Evolutionary conservation across 352 stramenopile species (phyloP).

Genomic region (Pythium biforme): DNA sequence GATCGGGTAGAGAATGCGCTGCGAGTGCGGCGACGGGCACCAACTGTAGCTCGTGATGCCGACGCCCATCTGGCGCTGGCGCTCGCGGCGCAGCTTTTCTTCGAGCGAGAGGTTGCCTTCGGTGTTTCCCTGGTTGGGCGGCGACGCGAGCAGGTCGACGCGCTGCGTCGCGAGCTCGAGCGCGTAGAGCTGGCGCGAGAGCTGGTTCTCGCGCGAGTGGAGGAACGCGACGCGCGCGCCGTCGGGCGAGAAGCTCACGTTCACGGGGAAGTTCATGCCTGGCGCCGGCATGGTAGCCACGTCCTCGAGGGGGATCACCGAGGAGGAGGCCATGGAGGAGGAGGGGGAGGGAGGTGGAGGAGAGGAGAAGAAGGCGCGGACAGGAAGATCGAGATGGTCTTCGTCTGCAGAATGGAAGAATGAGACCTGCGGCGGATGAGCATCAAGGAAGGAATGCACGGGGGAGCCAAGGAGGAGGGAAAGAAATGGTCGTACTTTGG

Average conservation of each 20-base stretch:
- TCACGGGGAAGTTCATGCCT: constrained; percentile 74
- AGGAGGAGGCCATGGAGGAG: constrained; percentile 11
- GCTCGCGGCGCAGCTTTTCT: constrained; percentile 90
- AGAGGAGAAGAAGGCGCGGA: background rate
- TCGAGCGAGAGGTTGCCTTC: constrained; percentile 86
- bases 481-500: constrained; percentile 16
- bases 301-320: constrained; percentile 79
- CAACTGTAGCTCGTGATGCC: constrained; percentile 92
- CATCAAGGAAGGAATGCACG: background rate
- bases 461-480: background rate
- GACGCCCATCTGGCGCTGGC: constrained; percentile 88
- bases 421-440: constrained; percentile 8
- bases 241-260: constrained; percentile 85
- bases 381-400: background rate
- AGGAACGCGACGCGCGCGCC: constrained; percentile 84
- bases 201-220: constrained; percentile 73
- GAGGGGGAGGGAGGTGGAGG: constrained; percentile 1
- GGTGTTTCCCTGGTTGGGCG: constrained; percentile 77
- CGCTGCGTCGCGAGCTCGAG: constrained; percentile 60
- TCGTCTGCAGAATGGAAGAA: constrained; percentile 17
- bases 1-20: constrained; percentile 89
- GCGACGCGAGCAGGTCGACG: constrained; percentile 61
- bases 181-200: constrained; percentile 85
- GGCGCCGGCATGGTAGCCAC: constrained; percentile 87
- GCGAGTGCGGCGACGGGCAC: constrained; percentile 49